Conservation (phyloP, 768 basidiomycete species). For the Psilocybe subaeruginosa region DNA sequence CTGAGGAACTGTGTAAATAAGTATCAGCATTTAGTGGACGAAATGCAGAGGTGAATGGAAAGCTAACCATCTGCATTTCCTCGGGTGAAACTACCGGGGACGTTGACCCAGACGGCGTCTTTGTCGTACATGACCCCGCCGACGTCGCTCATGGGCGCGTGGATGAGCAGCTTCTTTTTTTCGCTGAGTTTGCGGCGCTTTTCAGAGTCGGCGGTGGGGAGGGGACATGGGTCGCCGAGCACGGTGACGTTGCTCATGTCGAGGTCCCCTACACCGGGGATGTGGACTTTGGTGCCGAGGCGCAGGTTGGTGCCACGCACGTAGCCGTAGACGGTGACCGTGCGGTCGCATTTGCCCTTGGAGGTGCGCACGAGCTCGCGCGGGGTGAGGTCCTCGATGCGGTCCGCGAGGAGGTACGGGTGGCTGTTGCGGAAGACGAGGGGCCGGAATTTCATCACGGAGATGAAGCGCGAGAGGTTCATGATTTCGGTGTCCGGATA, state of each 20-base stretch:
- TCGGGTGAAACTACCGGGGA: constrained; percentile 90
- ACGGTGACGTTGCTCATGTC: constrained; percentile 71
- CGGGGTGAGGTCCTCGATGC: constrained; percentile 92
- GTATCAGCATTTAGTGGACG: constrained; percentile 45
- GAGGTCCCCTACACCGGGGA: constrained; percentile 94
- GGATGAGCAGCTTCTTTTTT: constrained; percentile 88
- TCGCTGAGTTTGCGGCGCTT: constrained; percentile 92
- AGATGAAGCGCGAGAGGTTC: constrained; percentile 94
- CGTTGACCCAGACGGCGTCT: constrained; percentile 97
- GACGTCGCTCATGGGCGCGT: constrained; percentile 99
- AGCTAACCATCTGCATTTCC: constrained; percentile 66
- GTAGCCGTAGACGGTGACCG: constrained; percentile 92
- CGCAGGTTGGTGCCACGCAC: constrained; percentile 88
- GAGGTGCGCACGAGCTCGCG: constrained; percentile 77
- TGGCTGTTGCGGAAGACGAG: constrained; percentile 95
- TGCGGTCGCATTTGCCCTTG: constrained; percentile 92
- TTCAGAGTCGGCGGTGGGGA: constrained; percentile 90
- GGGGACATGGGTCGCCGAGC: constrained; percentile 93
- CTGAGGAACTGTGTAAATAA: constrained; percentile 55
- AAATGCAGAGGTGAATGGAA: constrained; percentile 25
- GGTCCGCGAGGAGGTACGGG: constrained; percentile 93
- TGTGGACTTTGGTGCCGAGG: constrained; percentile 78
- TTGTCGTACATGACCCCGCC: constrained; percentile 98
- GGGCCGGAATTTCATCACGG: constrained; percentile 98
- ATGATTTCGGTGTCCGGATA: constrained; percentile 97